These are phyloP conservation scores for Huiozyma sinensis DNA, from an alignment of 805 yeast genomes.

Conservation along the genomic window DNA sequence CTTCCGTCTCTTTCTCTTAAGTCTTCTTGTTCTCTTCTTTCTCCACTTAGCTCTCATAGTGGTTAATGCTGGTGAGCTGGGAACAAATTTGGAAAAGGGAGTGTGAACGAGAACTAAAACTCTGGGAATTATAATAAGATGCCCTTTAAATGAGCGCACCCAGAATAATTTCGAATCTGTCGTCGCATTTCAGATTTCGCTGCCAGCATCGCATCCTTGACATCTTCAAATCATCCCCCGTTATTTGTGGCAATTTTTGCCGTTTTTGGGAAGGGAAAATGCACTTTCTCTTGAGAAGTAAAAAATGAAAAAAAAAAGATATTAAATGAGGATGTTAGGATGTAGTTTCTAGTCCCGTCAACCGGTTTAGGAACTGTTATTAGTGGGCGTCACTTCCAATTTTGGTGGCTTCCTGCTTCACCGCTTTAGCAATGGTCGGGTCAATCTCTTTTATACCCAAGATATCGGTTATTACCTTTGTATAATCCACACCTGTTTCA, in stretches of 20 bases:
- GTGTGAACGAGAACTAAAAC: no score
- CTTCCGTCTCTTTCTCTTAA: constrained; percentile 99
- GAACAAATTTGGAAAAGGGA: no score
- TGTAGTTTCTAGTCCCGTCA: neutral
- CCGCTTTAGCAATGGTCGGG: neutral
- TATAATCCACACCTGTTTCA: neutral
- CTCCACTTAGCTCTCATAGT: constrained; percentile 97
- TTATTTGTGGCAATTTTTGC: neutral
- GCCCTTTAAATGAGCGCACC: no score
- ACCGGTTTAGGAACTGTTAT: no score
- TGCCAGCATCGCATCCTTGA: no score
- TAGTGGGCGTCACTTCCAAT: no score
- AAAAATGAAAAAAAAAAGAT: neutral
- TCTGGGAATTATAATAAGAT: no score
- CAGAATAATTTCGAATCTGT: no score
- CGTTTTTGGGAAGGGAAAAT: neutral
- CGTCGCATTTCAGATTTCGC: no score
- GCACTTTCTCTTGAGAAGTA: neutral
- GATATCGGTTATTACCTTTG: neutral
- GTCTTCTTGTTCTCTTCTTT: constrained; percentile 99
- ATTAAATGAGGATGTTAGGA: neutral
- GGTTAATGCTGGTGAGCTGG: constrained; percentile 3
- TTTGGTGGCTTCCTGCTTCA: neutral
- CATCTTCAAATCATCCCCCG: no score
- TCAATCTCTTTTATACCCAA: neutral